Evolutionary conservation across 257 asterid species (phyloP), one percentile per base, ranked within the genome.

Genomic region (Lycium ferocissimum): DNA sequence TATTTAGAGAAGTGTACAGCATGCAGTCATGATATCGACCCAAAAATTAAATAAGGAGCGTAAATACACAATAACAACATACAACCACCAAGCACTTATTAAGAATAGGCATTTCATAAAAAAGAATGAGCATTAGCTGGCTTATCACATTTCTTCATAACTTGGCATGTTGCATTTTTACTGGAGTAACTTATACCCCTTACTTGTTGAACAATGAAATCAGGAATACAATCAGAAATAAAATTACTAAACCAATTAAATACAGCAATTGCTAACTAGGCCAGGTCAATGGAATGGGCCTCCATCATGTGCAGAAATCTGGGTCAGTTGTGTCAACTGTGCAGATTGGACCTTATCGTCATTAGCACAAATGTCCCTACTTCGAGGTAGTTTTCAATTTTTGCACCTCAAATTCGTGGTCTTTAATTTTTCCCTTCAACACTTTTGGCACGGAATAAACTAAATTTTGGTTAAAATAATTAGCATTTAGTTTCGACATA

Each of bases 51-150:
- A 49, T 75, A 18, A 15, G 63, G 45, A 49, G 81, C 7, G 62
- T 75, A 75, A 75, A 75, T 75, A 75, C 81, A 43, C 43, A 75
- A 26, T 75, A 22, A 75, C 20, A 75, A 49, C 12, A 75, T 49
- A 75, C 81, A 75, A 75, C 62, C 45, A 75, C 81, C 81, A 22
- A 75, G 13, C 81, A 75, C 81, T 75, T 49, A 75, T 1, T 49
- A 47, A 47, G 18, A 73, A 73, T n/a, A 47, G 40, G 17, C n/a
- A 43, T 47, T 73, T 73, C 80, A 6, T 73, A n/a, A 49, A n/a
- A 20, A 73, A 11, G 61, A 49, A 47, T 20, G 20, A 72, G 33
- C 11, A 45, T 72, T 45, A n/a, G 80, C 12, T 47, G 80, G 80
- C 79, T 40, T 6, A 70, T 70, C 18, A 1, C 72, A 7, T 35